These are phyloP conservation scores for Quaeritorhiza haematococci DNA, from an alignment of 371 early-diverging fungal species.

Conservation along the genomic window DNA sequence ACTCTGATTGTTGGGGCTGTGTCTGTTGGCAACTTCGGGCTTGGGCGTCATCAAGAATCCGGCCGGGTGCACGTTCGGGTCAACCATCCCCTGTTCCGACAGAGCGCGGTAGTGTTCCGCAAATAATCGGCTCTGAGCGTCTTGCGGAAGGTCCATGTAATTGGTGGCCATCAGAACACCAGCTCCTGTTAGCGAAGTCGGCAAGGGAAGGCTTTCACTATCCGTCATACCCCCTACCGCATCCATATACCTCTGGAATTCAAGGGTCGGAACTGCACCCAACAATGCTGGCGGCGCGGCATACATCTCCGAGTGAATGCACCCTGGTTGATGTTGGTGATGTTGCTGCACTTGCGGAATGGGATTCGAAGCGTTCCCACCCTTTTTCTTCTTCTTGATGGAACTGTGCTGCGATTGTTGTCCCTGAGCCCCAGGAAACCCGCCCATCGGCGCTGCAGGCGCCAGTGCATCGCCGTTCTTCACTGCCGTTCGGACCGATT, in stretches of 20 bases:
- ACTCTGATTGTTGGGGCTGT: constrained; percentile 7
- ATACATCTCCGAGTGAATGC: not conserved
- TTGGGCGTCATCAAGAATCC: too few relatives aligned
- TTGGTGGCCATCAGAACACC: too few relatives aligned
- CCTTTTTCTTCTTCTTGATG: not conserved
- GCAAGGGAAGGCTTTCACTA: too few relatives aligned
- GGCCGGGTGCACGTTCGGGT: constrained; percentile 10
- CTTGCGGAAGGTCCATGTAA: too few relatives aligned
- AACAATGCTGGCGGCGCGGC: not conserved
- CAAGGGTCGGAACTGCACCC: too few relatives aligned
- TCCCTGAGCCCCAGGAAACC: not conserved
- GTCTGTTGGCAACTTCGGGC: constrained; percentile 10
- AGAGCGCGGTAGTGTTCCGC: too few relatives aligned
- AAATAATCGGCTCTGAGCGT: too few relatives aligned
- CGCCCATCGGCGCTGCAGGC: constrained; percentile 8
- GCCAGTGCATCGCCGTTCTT: constrained; percentile 22
- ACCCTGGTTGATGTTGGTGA: not conserved
- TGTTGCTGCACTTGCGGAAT: not conserved
- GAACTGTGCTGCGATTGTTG: not conserved
- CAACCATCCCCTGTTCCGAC: not conserved
- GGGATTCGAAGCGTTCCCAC: not conserved
- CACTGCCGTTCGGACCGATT: constrained; percentile 29
- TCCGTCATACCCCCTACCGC: too few relatives aligned
- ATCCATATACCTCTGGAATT: too few relatives aligned
- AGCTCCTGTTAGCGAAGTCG: too few relatives aligned